A percentile compares a stretch with the other conserved stretches of the same genome.
These are phyloP conservation scores for Lolium perenne DNA, from an alignment of 176 grass and related monocot genomes.

Conservation along the genomic window DNA sequence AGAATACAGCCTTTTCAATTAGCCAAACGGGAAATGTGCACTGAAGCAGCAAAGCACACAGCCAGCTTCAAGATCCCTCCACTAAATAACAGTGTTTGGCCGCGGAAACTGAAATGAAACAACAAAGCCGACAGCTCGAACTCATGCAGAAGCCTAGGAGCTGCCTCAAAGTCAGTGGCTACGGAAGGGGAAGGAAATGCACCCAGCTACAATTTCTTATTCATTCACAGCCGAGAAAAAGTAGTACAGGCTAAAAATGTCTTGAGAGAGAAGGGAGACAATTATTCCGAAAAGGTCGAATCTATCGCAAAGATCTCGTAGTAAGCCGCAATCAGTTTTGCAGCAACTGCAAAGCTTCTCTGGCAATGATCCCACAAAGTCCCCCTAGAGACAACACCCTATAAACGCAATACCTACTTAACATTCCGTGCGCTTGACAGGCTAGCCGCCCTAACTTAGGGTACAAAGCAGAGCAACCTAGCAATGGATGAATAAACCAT, in stretches of 20 bases:
- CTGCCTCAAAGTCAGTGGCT: background rate
- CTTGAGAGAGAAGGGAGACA: background rate
- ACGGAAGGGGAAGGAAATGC: background rate
- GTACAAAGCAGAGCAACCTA: background rate
- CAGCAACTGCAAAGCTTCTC: no score
- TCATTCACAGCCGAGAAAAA: background rate
- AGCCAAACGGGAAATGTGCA: background rate
- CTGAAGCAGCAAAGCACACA: background rate
- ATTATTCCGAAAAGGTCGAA: background rate
- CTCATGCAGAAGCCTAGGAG: background rate
- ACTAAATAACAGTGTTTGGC: background rate
- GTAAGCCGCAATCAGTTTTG: no score
- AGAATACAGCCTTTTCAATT: background rate
- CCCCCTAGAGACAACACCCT: background rate
- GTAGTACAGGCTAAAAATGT: background rate
- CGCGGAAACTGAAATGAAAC: background rate
- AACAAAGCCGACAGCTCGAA: background rate
- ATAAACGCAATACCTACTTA: background rate
- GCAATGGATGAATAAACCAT: background rate
- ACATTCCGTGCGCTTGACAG: background rate
- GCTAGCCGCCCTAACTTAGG: background rate
- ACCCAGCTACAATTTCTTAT: background rate
- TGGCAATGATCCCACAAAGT: no score
- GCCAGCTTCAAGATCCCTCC: background rate
- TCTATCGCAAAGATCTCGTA: background rate